Conservation (phyloP, 2,329 filamentous ascomycete genomes). For the Sordariomycetes sp. region DNA sequence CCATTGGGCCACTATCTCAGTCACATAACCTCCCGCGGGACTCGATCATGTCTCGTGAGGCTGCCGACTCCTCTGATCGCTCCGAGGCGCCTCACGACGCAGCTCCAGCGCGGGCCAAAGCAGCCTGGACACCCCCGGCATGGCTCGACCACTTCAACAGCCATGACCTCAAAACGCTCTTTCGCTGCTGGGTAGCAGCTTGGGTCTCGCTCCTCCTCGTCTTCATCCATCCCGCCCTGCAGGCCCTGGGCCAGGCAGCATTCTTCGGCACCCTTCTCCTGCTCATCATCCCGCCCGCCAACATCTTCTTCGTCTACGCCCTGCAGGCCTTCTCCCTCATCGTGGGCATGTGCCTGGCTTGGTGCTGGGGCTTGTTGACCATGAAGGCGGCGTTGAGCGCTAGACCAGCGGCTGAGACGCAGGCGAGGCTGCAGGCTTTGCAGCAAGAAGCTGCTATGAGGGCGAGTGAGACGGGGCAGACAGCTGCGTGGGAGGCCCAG, state of each 20-base stretch:
- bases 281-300: conserved; percentile 33
- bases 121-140: conserved; percentile 8
- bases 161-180: conserved; percentile 33
- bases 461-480: conserved; percentile 14
- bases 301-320: conserved; percentile 35
- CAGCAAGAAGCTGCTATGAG: conserved; percentile 22
- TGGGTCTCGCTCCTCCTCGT: conserved; percentile 36
- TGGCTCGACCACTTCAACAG: conserved; percentile 36
- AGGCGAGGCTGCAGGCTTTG: conserved; percentile 21
- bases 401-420: conserved; percentile 26
- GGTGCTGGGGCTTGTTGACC: conserved; percentile 38
- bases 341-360: conserved; percentile 34
- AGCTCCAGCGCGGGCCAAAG: neutral
- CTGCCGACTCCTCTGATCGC: too few relatives aligned
- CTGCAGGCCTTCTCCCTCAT: conserved; percentile 30
- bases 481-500: conserved; percentile 17
- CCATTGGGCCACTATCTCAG: too few relatives aligned
- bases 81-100: too few relatives aligned
- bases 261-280: conserved; percentile 33
- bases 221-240: conserved; percentile 33
- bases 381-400: conserved; percentile 38
- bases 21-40: too few relatives aligned
- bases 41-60: too few relatives aligned
- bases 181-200: conserved; percentile 34
- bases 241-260: conserved; percentile 29